Evolutionary conservation across 768 basidiomycete genomes (phyloP).

Genomic region (Calocybe cyanea): DNA sequence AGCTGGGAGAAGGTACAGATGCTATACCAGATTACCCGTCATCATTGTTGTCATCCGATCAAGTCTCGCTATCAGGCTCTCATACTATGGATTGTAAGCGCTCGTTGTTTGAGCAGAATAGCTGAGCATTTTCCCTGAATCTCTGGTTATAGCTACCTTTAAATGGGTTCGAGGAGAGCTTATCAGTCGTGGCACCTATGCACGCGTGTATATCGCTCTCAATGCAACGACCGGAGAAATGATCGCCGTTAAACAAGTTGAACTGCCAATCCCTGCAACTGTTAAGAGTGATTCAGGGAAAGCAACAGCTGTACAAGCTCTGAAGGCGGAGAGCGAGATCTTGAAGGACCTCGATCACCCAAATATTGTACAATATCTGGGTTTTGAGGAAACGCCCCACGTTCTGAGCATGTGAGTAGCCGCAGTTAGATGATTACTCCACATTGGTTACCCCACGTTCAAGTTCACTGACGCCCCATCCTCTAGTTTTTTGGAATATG

Average conservation of each 20-base stretch:
- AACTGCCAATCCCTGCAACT: conserved; percentile 85
- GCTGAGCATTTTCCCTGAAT: no score
- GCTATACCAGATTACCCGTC: conserved; percentile 54
- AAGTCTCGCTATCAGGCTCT: conserved; percentile 52
- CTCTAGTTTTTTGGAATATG: no score
- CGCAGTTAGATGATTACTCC: not conserved
- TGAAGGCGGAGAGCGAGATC: conserved; percentile 94
- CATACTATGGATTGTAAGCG: conserved; percentile 66
- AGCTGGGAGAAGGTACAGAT: conserved; percentile 89
- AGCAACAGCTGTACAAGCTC: conserved; percentile 79
- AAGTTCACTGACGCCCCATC: conserved; percentile 98
- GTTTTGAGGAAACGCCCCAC: conserved; percentile 77
- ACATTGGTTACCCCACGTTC: conserved; percentile 3
- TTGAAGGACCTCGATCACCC: conserved; percentile 93
- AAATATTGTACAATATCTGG: no score
- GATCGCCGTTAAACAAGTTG: conserved; percentile 99
- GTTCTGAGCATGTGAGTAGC: conserved; percentile 85
- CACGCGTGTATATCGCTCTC: conserved; percentile 91
- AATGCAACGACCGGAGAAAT: conserved; percentile 97
- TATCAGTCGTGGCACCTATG: conserved; percentile 96
- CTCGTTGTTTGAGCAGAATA: no score
- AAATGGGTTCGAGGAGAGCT: no score
- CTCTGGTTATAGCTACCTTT: no score
- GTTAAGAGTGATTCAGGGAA: conserved; percentile 90
- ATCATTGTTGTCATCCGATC: no score